A percentile compares a stretch with the other conserved stretches of the same genome.
Evolutionary conservation across 441 rosid species (phyloP).

Genomic region (Populus hybrid): DNA sequence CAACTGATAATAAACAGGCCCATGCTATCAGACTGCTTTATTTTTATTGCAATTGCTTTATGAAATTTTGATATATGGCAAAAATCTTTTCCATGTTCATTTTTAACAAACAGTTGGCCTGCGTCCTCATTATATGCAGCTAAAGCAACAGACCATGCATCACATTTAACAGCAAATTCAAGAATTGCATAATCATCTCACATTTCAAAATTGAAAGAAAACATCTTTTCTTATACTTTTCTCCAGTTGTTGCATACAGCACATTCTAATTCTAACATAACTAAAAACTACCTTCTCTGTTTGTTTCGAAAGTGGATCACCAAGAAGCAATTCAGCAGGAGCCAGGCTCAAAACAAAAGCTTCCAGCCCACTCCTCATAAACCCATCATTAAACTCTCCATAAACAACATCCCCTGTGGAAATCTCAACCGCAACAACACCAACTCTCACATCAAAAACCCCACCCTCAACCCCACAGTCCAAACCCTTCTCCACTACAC

Average conservation of each 20-base stretch:
- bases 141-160: not conserved
- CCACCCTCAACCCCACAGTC: slow-evolving; percentile 27
- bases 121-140: not conserved
- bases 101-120: not conserved
- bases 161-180: not conserved
- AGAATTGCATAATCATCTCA: not conserved
- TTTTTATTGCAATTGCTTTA: not conserved
- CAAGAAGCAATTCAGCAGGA: slow-evolving; percentile 87
- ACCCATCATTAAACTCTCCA: slow-evolving; percentile 69
- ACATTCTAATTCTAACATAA: not conserved
- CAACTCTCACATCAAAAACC: slow-evolving; percentile 57
- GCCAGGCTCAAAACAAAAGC: slow-evolving; percentile 76
- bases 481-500: slow-evolving; percentile 62
- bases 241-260: not conserved
- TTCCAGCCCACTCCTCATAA: slow-evolving; percentile 80
- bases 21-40: slow-evolving; percentile 11
- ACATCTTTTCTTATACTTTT: not conserved
- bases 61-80: not conserved
- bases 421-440: slow-evolving; percentile 80
- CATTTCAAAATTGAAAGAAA: not conserved
- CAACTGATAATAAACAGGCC: slow-evolving; percentile 43
- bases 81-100: not conserved
- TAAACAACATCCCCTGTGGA: slow-evolving; percentile 87
- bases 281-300: slow-evolving; percentile 68
- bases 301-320: slow-evolving; percentile 65